Evolutionary conservation across 345 rosid species (phyloP).

Genomic region (Lumnitzera racemosa): DNA sequence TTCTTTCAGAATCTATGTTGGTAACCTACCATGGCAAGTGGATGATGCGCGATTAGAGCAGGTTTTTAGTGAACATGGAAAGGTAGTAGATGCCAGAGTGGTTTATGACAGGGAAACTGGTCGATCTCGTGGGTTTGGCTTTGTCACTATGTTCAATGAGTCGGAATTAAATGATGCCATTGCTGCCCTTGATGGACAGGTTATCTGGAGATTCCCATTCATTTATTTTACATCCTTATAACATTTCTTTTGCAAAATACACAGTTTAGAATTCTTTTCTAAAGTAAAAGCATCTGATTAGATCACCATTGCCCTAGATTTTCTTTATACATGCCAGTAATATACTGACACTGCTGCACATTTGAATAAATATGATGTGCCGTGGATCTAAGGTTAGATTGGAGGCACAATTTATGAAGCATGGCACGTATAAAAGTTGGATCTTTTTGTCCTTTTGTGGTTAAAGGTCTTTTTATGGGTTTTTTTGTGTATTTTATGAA

Average conservation of each 20-base stretch:
- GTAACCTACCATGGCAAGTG: conserved; percentile 85
- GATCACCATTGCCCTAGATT: no score
- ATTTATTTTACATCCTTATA: neutral
- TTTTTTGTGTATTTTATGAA: no score
- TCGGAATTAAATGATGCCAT: conserved; percentile 83
- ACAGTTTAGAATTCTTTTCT: neutral
- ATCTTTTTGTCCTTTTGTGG: no score
- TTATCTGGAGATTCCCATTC: conserved; percentile 13
- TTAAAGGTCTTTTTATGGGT: no score
- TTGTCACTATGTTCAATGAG: conserved; percentile 81
- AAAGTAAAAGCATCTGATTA: no score
- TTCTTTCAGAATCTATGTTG: conserved; percentile 64
- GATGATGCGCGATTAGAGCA: conserved; percentile 73
- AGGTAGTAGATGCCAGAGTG: conserved; percentile 73
- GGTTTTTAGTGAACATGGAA: conserved; percentile 87
- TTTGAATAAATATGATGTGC: no score
- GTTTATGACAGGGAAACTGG: conserved; percentile 81
- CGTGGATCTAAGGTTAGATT: no score
- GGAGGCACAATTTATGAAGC: no score
- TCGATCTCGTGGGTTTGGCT: conserved; percentile 96
- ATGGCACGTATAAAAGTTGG: no score
- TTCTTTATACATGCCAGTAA: no score
- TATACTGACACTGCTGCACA: no score
- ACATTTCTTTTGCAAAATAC: neutral
- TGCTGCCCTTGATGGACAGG: conserved; percentile 96